Base-by-base conservation (phyloP, 2,329 filamentous ascomycete species). In the Exophiala calicioides region DNA sequence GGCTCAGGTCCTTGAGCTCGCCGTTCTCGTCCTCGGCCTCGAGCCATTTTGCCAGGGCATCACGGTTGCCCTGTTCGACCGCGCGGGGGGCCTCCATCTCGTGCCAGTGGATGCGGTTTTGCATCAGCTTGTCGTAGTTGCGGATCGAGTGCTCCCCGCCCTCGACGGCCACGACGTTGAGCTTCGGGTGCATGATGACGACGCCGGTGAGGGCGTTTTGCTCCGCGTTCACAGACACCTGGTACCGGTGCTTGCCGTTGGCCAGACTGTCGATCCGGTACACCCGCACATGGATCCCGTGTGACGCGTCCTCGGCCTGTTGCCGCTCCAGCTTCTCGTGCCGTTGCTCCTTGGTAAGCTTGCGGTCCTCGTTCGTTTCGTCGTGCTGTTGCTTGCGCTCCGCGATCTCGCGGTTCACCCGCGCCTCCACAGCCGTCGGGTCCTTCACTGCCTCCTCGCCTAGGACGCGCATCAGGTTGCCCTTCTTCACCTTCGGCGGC, bases 401-500 rank as follows among this genome's bases (percentile, higher is more conserved):
- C 20, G 86, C 86, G 56, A 98, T 96, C 67, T 98, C 90, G 42
- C 85, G 80, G 66, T 94, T 95, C 40, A 98, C 93, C 18, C 89
- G 84, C 39, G 90, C 89, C 70, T 98, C 93, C 34, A 98, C 93
- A 3, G 93, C 93, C 1, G 94, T 98, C 5, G 93, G 93, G 68
- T 98, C 93, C 64, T 95, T 94, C 57, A 98, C 91, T 13, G 85
- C 85, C 68, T 89, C 85, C 64, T 96, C 89, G 53, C 93, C 93
- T 45, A 96, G 77, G 21, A 98, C 93, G 47, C 90, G 85, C 93
- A 98, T 98, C 64, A 98, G 80, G 67, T 98, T 98, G 47, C 86
- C 88, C 68, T 94, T 94, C 72, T 96, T 97, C 58, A 98, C 89
- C 69, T 97, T 98, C 8, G 93, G 91, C 19, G 90, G 86, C 20